Evolutionary conservation across 106 monocot species (phyloP), one percentile per base, ranked within the genome.

Genomic region (Acanthochlamys bracteata): DNA sequence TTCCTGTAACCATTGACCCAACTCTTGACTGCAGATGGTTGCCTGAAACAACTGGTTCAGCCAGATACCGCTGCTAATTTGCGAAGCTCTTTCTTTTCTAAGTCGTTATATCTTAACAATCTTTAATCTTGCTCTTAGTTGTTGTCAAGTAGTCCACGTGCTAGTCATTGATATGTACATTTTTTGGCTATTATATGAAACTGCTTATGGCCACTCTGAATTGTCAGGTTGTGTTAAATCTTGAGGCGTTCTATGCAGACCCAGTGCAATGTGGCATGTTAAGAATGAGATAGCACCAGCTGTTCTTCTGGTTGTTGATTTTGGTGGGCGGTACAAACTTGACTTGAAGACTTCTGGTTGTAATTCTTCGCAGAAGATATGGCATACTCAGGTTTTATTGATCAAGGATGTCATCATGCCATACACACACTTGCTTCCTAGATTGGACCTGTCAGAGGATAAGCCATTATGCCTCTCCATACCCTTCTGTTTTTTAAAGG

Each of bases 241-340:
- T 83, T 91, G 91, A 83, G 76, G 74, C 83, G 61, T 91, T 91
- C 68, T 84, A 89, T 95, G 75, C 83, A 95, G 95, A 95, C 78
- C 95, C 95, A 15, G 87, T 56, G 95, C 95, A 64, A 95, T 90
- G 90, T 95, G 95, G 95, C 95, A 95, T 61, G 84, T 95, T 15
- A 82, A 80, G 66, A 66, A 39, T 61, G 90, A 90, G 68, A 95
- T 95, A 41, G 77, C 90, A 58, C 84, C 83, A 16, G 80, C 90
- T 14, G 71, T 95, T 68, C 90, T 95, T 63, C 70, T 95, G 17
- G 87, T 90, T 33, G 95, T 86, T 68, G 95, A 95, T 82, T 95
- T 95, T 79, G 95, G 95, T 60, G 95, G 90, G 2, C 90, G 94
- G 94, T 95, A 79, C 75, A 90, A 84, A 71, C 72, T 90, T 27